phyloP scores from a whole-genome alignment of 495 filamentous ascomycete species.

The Neurospora sp. region DNA sequence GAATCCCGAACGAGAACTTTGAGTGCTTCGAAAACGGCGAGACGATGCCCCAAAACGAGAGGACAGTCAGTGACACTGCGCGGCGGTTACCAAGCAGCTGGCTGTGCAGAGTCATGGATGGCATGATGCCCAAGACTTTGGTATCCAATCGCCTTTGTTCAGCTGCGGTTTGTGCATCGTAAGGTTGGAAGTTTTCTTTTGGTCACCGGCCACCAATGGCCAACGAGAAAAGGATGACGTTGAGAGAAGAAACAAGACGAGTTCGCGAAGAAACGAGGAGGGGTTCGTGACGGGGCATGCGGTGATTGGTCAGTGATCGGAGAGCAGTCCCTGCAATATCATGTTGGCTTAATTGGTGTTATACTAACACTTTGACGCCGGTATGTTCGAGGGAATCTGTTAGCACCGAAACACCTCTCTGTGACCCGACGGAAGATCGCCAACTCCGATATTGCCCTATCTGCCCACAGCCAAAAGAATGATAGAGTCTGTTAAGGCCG shows the following conservation, averaged over 20 bases:
- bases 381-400: too few species aligned
- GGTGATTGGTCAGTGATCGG: neutral
- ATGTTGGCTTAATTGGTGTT: neutral
- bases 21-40: too few species aligned
- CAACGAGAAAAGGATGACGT: neutral
- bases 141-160: neutral
- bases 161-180: neutral
- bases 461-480: neutral
- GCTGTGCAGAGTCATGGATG: neutral
- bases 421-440: too few species aligned
- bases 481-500: neutral
- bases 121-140: neutral
- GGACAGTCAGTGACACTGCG: neutral
- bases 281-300: neutral
- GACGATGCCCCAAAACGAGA: neutral
- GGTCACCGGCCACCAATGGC: neutral
- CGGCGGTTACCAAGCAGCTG: neutral
- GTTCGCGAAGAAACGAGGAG: neutral
- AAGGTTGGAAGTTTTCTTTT: neutral
- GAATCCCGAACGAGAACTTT: too few species aligned
- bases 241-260: neutral
- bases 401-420: too few species aligned
- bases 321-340: neutral
- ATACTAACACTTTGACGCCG: neutral
- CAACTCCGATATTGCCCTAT: neutral